phyloP scores from a whole-genome alignment of 2,329 filamentous ascomycete species.

The Aaosphaeria pasadenensis region DNA sequence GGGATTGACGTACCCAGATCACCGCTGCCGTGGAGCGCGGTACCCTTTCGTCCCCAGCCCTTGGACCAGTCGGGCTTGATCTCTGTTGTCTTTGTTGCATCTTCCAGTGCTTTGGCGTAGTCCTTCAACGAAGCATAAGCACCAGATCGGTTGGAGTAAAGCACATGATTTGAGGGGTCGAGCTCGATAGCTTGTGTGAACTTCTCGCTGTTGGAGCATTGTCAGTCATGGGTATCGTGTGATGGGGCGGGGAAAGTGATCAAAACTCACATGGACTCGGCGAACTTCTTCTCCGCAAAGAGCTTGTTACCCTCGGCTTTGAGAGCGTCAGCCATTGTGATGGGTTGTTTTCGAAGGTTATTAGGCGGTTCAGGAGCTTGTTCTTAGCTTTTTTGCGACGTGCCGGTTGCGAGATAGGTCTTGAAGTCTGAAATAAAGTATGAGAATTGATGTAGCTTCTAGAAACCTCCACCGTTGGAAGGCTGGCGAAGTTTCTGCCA shows the following conservation, averaged over 20 bases:
- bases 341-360: slow-evolving; percentile 1
- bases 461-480: no score
- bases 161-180: slow-evolving; percentile 87
- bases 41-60: slow-evolving; percentile 90
- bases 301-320: slow-evolving; percentile 99
- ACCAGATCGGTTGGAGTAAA: slow-evolving; percentile 95
- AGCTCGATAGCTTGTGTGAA: slow-evolving; percentile 91
- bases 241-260: slow-evolving; percentile 40
- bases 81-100: slow-evolving; percentile 90
- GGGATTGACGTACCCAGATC: slow-evolving; percentile 61
- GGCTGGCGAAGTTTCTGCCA: no score
- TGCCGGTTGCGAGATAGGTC: no score
- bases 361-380: slow-evolving; percentile 1
- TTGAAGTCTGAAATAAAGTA: no score
- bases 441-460: no score
- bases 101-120: slow-evolving; percentile 77
- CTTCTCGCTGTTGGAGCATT: slow-evolving; percentile 64
- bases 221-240: slow-evolving; percentile 6
- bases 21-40: slow-evolving; percentile 82
- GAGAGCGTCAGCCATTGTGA: slow-evolving; percentile 69
- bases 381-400: background rate
- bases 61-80: slow-evolving; percentile 98
- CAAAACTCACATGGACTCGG: slow-evolving; percentile 75
- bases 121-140: slow-evolving; percentile 85
- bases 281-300: slow-evolving; percentile 95